These are phyloP conservation scores for Panaeolus cyanescens DNA, from an alignment of 768 basidiomycete species.

Conservation along the genomic window DNA sequence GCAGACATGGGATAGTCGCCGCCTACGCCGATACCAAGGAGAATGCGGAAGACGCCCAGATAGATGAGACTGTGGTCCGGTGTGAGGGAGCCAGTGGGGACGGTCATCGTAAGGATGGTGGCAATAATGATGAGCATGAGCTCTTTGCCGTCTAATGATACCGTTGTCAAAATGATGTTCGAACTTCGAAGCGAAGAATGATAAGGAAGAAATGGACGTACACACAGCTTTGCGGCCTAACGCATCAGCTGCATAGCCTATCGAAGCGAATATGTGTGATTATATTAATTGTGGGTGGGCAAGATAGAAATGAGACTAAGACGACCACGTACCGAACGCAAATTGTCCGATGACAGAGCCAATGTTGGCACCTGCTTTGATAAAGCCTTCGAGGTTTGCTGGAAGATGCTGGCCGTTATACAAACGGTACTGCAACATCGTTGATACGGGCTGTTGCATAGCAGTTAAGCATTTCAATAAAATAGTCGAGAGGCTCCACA, in stretches of 20 bases:
- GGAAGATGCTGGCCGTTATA: slow-evolving; percentile 50
- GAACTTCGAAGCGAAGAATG: not conserved
- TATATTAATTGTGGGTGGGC: not conserved
- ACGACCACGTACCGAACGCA: slow-evolving; percentile 41
- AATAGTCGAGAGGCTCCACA: not conserved
- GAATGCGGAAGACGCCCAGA: slow-evolving; percentile 64
- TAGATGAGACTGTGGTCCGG: slow-evolving; percentile 59
- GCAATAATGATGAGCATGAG: slow-evolving; percentile 80
- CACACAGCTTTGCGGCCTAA: slow-evolving; percentile 72
- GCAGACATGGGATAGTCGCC: slow-evolving; percentile 84
- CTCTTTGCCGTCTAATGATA: slow-evolving; percentile 64
- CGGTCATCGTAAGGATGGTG: slow-evolving; percentile 68
- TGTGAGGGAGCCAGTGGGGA: slow-evolving; percentile 61
- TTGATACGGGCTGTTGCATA: slow-evolving; percentile 21
- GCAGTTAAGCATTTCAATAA: not conserved
- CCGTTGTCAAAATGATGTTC: slow-evolving; percentile 4
- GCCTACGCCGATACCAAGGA: slow-evolving; percentile 78
- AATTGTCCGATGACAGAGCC: slow-evolving; percentile 65
- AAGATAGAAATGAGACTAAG: not conserved
- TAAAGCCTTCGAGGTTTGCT: slow-evolving; percentile 47
- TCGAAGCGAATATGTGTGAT: not conserved
- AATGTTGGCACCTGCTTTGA: slow-evolving; percentile 64
- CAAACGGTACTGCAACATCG: slow-evolving; percentile 36
- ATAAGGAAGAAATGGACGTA: slow-evolving; percentile 24
- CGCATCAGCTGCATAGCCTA: slow-evolving; percentile 66